phyloP scores from a whole-genome alignment of 2,329 filamentous ascomycete species.

The Ilyonectria mors-panacis region DNA sequence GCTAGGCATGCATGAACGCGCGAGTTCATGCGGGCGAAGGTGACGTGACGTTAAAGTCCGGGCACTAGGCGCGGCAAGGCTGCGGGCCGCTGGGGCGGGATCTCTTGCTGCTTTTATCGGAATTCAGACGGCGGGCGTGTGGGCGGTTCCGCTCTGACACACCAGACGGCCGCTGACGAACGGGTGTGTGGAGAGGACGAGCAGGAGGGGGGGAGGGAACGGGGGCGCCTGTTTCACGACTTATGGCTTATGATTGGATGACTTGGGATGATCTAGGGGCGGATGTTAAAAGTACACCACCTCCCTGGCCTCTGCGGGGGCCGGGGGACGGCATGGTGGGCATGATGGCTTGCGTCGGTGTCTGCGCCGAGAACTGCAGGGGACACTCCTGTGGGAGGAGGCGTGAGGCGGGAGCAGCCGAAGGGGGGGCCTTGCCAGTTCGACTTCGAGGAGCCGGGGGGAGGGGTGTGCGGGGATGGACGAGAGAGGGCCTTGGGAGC shows the following conservation, averaged over 20 bases:
- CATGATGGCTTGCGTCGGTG: conserved; percentile 41
- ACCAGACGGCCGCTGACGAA: conserved; percentile 46
- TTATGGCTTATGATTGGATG: conserved; percentile 71
- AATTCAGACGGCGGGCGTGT: conserved; percentile 44
- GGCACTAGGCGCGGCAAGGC: conserved; percentile 53
- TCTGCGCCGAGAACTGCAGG: conserved; percentile 43
- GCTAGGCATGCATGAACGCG: conserved; percentile 40
- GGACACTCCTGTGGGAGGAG: conserved; percentile 35
- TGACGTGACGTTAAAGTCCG: conserved; percentile 50
- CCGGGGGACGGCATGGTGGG: conserved; percentile 41
- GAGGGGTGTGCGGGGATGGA: conserved; percentile 45
- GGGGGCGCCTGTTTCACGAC: conserved; percentile 60
- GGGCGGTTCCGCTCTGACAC: conserved; percentile 45
- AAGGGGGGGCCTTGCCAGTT: conserved; percentile 35
- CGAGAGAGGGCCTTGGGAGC: conserved; percentile 36
- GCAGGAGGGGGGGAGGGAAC: conserved; percentile 31
- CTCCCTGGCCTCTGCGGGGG: conserved; percentile 49
- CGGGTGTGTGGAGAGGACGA: conserved; percentile 42
- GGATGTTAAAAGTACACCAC: conserved; percentile 63
- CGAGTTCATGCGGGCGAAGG: conserved; percentile 42
- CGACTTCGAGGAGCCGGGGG: conserved; percentile 33
- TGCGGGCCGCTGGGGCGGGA: conserved; percentile 54
- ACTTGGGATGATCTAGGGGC: conserved; percentile 51
- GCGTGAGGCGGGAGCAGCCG: conserved; percentile 48
- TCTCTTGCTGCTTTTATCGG: conserved; percentile 60